Evolutionary conservation across 1,284 basidiomycete species (phyloP), one percentile per base, ranked within the genome.

Genomic region (Singerocomus inundabilis): DNA sequence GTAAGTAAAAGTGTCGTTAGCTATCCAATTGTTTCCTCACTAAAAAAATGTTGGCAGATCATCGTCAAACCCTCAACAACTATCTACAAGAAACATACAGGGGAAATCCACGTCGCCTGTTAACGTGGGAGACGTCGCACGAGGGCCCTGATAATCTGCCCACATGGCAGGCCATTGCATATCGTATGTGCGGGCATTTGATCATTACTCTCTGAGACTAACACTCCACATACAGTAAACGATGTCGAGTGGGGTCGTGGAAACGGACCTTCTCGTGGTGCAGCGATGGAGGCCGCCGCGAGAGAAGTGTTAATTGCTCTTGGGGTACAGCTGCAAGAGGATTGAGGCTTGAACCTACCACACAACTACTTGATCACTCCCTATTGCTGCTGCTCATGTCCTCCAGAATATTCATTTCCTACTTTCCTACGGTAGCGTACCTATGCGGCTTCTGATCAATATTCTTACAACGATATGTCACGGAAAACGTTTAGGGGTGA

Each of bases 191-290:
- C 29, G 47, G 16, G 33, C 9, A 35, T 39, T 44, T 38, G 2
- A 25, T 39, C 10, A 13, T 28, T 36, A 13, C 4, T 48, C 16
- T 26, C 16, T 33, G 15, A 2, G 15, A 30, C 28, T 5, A 9
- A 65, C n/a, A 3, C 6, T 47, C 42, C 9, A 33, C 21, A n/a
- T 40, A 30, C 35, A 64, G 63, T 69, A 11, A 30, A 65, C 4
- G 52, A 34, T 8, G 24, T 67, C 6, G 65, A 69, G n/a, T 65
- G 58, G 52, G 65, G 67, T n/a, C 52, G 51, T 16, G 63, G 67
- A 25, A 43, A 16, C 0, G 63, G 65, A 8, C 15, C 38, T 11
- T 51, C 62, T 42, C 49, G 52, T n/a, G 48, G 51, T 24, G 51
- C 49, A 34, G 63, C 63, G 12, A 64, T 50, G 62, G 63, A 69